Evolutionary conservation across 176 grass and related monocot species (phyloP), one percentile per base, ranked within the genome.

Genomic region (Ensete ventricosum): DNA sequence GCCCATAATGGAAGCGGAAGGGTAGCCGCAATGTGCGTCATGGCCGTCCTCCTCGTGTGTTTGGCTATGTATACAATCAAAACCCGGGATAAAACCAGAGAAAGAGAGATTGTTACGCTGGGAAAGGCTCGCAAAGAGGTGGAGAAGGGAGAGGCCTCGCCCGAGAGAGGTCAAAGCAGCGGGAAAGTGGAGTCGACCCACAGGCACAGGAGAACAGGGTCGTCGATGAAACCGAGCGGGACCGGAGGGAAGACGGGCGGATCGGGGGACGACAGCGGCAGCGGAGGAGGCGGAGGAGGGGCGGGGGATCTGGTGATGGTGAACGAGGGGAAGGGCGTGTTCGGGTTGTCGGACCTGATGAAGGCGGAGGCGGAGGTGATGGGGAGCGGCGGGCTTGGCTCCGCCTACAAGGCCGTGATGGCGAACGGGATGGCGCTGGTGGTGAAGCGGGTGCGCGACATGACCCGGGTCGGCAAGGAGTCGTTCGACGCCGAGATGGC

Each of bases 301-400:
- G 60, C 3, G 1, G 84, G 82, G 0, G 89, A 96, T 1, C 85
- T 96, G 22, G 69, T 90, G 13, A 81, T 92, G 53, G 85, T 96
- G 54, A 96, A 92, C 83, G 78, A 90, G 13, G 55, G 29, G 74
- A 92, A 88, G 76, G 93, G 93, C 75, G 52, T 23, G 72, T 96
- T 96, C 64, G 85, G 87, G 19, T 26, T 92, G 54, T 11, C 81
- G 52, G 93, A 96, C 74, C 78, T 96, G 79, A 92, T 96, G 93
- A 96, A 96, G 79, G 93, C 93, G 16, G 83, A 87, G 2, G 89
- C 93, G 0, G 83, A 92, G 90, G 76, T 92, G 81, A 77, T 92
- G 67, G 87, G 93, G 0, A 79, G 77, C 74, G 87, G 86, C 54
- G 87, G 92, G 23, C 52, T 84, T 24, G 92, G 89, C 50, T 88